Evolutionary conservation across 2,329 filamentous ascomycete genomes (phyloP).

Genomic region (Diaporthe citrichinensis): DNA sequence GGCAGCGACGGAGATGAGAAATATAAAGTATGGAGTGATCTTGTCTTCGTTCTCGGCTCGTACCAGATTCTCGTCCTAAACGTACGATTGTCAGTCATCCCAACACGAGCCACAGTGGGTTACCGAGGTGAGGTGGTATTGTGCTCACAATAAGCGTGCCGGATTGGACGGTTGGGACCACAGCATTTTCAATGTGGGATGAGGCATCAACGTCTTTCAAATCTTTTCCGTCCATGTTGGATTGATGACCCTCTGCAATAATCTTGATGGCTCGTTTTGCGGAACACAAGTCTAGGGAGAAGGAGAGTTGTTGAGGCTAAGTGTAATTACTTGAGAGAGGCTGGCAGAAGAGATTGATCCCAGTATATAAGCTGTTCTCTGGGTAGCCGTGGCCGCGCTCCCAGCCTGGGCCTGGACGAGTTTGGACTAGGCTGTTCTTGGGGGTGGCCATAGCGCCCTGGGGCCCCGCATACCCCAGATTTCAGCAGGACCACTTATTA

Average conservation of each 20-base stretch:
- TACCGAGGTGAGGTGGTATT: not conserved
- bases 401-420: conserved; percentile 6
- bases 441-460: not conserved
- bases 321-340: not conserved
- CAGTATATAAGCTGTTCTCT: not conserved
- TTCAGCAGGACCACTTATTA: not conserved
- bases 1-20: conserved; percentile 56
- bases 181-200: not conserved
- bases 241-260: not conserved
- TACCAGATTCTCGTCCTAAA: conserved; percentile 36
- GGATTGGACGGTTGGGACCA: not conserved
- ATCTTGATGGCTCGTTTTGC: not conserved
- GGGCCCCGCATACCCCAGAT: conserved; percentile 9
- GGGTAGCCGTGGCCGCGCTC: not conserved
- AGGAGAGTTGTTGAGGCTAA: not conserved
- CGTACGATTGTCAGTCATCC: conserved; percentile 33
- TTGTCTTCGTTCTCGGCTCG: conserved; percentile 43
- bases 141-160: conserved; percentile 1
- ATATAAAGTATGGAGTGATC: not conserved
- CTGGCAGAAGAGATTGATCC: not conserved
- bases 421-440: conserved; percentile 4
- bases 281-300: not conserved
- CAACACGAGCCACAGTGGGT: not conserved
- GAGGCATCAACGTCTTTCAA: not conserved
- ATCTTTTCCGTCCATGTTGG: conserved; percentile 12